Base-by-base conservation (phyloP, 1,139 yeast genomes). In the Tardiomyces blankii region DNA sequence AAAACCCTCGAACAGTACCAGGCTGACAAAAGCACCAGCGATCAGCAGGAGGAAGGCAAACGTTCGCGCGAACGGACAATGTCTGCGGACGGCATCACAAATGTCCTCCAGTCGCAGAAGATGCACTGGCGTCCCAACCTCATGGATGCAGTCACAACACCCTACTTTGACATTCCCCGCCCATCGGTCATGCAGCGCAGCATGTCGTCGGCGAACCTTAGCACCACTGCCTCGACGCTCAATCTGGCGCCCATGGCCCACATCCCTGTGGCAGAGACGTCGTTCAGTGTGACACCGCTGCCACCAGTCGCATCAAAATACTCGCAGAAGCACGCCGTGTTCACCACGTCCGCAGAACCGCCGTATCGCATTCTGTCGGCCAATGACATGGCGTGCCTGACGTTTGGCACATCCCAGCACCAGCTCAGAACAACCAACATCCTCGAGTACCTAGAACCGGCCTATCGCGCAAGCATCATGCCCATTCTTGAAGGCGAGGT, bases 311-410 rank as follows among this genome's bases (percentile, higher is more conserved):
- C 66, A 5, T 53, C 63, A 1, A 62, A 61, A 35, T 56, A 54
- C 42, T 50, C 62, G 13, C 46, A 57, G 3, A 54, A 54, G 40
- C 64, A 39, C 59, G 91, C 95, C 0, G 82, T 88, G 4, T 82
- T 89, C 62, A 87, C 96, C 0, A 85, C 93, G 39, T 80, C 78
- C 12, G 68, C 75, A 18, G 77, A 75, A n/a, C 72, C 75, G 43
- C 96, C 96, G 0, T 89, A 93, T 87, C 65, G 72, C 18, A 76
- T 89, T 42, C 77, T 78, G 54, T 89, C 94, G 7, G 89, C 94
- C 8, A 89, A 89, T 59, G 96, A 89, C 63, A 69, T 87, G 55
- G 95, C 96, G 0, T 84, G 95, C 59, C 71, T 87, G 52, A 80
- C 85, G 70, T 85, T 88, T 67, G 96, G 96, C 16, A 78, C 84